A percentile compares a stretch with the other conserved stretches of the same genome.
Evolutionary conservation across 805 yeast species (phyloP).

Genomic region (Saccharomycopsis synnaedendra): DNA sequence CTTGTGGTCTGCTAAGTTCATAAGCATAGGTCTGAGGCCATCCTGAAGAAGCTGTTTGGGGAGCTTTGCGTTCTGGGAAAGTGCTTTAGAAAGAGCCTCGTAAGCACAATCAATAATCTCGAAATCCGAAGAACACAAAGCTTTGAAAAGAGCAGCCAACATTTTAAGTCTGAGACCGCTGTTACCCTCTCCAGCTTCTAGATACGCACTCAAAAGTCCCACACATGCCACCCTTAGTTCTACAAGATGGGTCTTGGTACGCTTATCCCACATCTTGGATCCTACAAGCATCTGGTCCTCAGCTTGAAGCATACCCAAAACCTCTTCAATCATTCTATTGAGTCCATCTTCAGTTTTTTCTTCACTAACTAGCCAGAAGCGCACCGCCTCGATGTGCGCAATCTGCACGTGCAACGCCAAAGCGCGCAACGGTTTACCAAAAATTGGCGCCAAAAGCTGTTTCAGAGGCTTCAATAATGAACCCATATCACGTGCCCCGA

Average conservation of each 20-base stretch:
- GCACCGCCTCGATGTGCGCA: conserved; percentile 92
- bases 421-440: conserved; percentile 93
- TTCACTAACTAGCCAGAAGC: conserved; percentile 75
- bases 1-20: conserved; percentile 90
- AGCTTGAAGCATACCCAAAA: conserved; percentile 89
- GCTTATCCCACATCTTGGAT: conserved; percentile 79
- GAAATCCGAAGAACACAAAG: conserved; percentile 72
- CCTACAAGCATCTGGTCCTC: conserved; percentile 83
- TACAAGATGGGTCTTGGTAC: conserved; percentile 78
- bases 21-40: conserved; percentile 88
- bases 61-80: conserved; percentile 74
- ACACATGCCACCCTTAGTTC: conserved; percentile 85
- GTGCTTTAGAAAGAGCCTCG: conserved; percentile 69
- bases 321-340: conserved; percentile 74
- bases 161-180: conserved; percentile 69
- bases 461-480: too few relatives aligned
- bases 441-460: conserved; percentile 72
- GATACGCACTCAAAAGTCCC: conserved; percentile 51
- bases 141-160: conserved; percentile 88
- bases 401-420: conserved; percentile 97
- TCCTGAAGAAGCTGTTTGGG: conserved; percentile 93
- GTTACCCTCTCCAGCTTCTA: too few relatives aligned
- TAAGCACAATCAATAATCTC: conserved; percentile 91
- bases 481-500: too few relatives aligned
- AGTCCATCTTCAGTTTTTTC: conserved; percentile 82